Evolutionary conservation across 805 yeast species (phyloP), one percentile per base, ranked within the genome.

Genomic region (Suhomyces vadensis): DNA sequence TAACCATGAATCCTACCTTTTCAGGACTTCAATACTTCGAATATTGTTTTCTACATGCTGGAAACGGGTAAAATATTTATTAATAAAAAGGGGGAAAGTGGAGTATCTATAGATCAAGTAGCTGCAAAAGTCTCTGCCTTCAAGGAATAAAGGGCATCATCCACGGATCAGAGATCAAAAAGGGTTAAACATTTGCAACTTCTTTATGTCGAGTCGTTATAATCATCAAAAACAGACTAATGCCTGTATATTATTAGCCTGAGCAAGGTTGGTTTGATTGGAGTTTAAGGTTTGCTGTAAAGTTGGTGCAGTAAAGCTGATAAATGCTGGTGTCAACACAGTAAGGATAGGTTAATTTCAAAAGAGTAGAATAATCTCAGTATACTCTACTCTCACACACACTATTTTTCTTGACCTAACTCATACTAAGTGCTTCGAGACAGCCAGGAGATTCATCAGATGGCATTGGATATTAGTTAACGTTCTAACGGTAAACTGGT

Each of bases 321-420:
- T n/a, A n/a, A n/a, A n/a, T n/a, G n/a, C n/a, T n/a, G n/a, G n/a
- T n/a, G n/a, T 29, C 33, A 29, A 29, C 19, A 14, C 33, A 29
- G n/a, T 17, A 29, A 14, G 33, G 33, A 29, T 14, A 24, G 25
- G 33, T 38, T 40, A 23, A 33, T 14, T 36, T 38, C 20, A 50
- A 17, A 25, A 43, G 39, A 37, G 38, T 41, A 42, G 35, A 42
- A 22, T 37, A 16, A 31, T 24, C 31, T 31, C 38, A 33, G 31
- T 39, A 40, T 43, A 41, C 31, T 49, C 44, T 50, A 43, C 43
- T 13, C 39, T 24, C 43, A 50, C 49, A 51, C 56, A 54, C 51
- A 54, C 51, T 43, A 46, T 53, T 51, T 31, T 48, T 46, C 50
- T 23, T 44, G 39, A 45, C 53, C 25, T 24, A 10, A 20, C 33